Percentiles rank a stretch among this genome's conserved stretches.
Conservation (phyloP, 116 monocot species). For the Zostera marina region DNA sequence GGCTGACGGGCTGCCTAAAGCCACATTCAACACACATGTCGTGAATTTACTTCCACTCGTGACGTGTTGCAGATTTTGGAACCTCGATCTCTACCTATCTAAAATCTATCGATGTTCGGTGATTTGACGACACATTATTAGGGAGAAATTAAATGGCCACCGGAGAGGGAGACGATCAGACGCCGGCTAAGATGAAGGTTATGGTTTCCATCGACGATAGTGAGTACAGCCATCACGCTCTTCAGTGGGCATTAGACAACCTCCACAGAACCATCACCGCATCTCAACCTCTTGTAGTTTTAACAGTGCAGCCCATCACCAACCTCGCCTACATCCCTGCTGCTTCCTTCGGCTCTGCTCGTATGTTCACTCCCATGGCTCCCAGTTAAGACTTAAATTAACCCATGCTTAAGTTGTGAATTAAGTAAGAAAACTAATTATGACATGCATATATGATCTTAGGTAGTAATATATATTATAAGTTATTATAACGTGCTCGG, state of each 20-base stretch:
- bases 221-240: slow-evolving; percentile 34
- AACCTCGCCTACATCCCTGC: slow-evolving; percentile 25
- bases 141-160: neutral
- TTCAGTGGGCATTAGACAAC: slow-evolving; percentile 29
- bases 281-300: slow-evolving; percentile 16
- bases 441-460: neutral
- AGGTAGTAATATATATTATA: neutral
- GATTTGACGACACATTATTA: too few species aligned
- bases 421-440: too few species aligned
- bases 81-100: too few species aligned
- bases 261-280: slow-evolving; percentile 17
- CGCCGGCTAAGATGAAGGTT: slow-evolving; percentile 10
- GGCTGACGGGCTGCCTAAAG: too few species aligned
- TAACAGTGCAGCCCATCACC: slow-evolving; percentile 29
- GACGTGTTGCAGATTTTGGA: too few species aligned
- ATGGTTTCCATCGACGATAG: slow-evolving; percentile 55
- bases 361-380: slow-evolving; percentile 24
- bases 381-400: slow-evolving; percentile 5
- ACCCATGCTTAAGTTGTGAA: neutral
- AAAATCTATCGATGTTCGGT: too few species aligned
- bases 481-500: neutral
- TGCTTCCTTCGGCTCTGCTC: slow-evolving; percentile 26
- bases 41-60: too few species aligned
- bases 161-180: neutral
- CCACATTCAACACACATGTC: too few species aligned